These are phyloP conservation scores for Gremmenia infestans DNA, from an alignment of 2,329 filamentous ascomycete genomes.

Conservation along the genomic window DNA sequence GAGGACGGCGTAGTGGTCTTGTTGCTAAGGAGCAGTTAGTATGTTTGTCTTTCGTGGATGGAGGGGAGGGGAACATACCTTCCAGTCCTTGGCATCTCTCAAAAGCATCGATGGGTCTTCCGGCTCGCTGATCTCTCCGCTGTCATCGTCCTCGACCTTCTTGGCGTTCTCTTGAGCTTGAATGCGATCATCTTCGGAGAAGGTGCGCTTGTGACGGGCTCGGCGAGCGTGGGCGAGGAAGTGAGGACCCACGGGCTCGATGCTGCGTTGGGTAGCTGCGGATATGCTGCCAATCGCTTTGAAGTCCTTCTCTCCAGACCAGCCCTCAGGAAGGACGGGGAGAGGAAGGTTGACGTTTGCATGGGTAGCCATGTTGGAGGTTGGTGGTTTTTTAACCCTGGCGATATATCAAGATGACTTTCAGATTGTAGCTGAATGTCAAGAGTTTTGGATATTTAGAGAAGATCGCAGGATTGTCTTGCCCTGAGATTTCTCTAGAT, in stretches of 20 bases:
- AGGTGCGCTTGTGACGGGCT: conserved; percentile 93
- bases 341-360: conserved; percentile 54
- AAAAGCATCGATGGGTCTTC: conserved; percentile 91
- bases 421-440: too few species aligned
- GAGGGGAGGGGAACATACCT: conserved; percentile 53
- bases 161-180: conserved; percentile 92
- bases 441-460: too few species aligned
- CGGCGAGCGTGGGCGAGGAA: conserved; percentile 96
- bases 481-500: too few species aligned
- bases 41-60: background rate
- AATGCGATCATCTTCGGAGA: conserved; percentile 97
- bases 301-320: conserved; percentile 88
- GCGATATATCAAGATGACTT: background rate
- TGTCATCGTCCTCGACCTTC: conserved; percentile 89
- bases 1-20: conserved; percentile 97
- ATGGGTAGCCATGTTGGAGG: conserved; percentile 22
- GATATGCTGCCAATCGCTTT: conserved; percentile 76
- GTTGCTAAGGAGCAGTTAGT: conserved; percentile 49
- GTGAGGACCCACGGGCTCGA: conserved; percentile 95
- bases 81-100: conserved; percentile 98
- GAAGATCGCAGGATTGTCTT: too few species aligned
- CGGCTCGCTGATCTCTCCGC: conserved; percentile 85
- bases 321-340: conserved; percentile 72
- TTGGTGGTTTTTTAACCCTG: background rate
- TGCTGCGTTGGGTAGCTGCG: conserved; percentile 72